Percentiles rank a stretch among this genome's conserved stretches.
Conservation (phyloP, 352 stramenopile genomes). For the Globisporangium viniferum region DNA sequence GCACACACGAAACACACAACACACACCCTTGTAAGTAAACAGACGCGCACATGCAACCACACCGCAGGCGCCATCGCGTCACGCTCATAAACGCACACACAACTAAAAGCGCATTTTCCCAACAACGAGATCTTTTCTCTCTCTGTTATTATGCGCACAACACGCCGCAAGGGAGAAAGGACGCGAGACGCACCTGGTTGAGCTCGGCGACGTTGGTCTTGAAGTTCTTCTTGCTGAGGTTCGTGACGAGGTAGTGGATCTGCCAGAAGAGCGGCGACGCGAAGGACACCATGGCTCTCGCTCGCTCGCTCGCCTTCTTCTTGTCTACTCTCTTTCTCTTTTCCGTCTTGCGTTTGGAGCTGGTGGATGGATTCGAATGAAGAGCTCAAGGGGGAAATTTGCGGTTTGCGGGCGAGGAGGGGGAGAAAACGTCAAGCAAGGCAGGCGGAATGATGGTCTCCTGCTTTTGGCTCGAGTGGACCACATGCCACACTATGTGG, state of each 20-base stretch:
- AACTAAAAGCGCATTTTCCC: not conserved
- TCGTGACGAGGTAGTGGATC: conserved; percentile 92
- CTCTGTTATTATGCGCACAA: not conserved
- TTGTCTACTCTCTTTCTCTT: conserved; percentile 10
- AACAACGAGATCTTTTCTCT: conserved; percentile 5
- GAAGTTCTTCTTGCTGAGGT: conserved; percentile 94
- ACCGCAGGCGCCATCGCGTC: not conserved
- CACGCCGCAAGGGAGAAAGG: conserved; percentile 22
- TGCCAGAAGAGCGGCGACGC: conserved; percentile 92
- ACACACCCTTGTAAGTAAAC: not conserved
- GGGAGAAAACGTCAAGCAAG: conserved; percentile 1
- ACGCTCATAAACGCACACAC: not conserved
- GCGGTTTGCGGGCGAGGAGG: not conserved
- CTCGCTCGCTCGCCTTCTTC: conserved; percentile 18
- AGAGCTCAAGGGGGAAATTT: conserved; percentile 3
- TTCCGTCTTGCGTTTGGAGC: conserved; percentile 3
- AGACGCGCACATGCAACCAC: not conserved
- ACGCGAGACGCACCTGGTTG: conserved; percentile 70
- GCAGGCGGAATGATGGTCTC: no score
- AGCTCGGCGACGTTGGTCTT: conserved; percentile 91
- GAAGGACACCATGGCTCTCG: conserved; percentile 80
- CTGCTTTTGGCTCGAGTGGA: no score
- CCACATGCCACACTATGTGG: no score
- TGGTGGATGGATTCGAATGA: conserved; percentile 7
- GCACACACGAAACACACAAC: not conserved